These are phyloP conservation scores for Penicillium sp. DNA, from an alignment of 2,329 filamentous ascomycete genomes.

Conservation along the genomic window DNA sequence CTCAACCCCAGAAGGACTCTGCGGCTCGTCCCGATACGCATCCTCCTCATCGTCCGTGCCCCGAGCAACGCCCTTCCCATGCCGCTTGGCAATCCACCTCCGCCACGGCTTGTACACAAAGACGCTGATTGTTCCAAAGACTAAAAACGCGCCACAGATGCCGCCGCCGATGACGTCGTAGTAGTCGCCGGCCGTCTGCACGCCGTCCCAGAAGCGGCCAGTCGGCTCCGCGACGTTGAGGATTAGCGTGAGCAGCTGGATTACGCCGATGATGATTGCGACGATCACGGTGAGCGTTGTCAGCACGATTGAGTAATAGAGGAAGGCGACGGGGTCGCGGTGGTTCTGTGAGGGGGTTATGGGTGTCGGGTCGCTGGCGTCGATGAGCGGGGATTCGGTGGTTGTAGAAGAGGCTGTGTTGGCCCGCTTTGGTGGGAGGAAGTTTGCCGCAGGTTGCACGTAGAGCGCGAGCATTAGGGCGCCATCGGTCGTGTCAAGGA, in stretches of 20 bases:
- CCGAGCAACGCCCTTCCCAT: slow-evolving; percentile 25
- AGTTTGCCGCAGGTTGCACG: slow-evolving; percentile 59
- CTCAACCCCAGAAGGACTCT: background rate
- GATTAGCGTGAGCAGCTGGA: slow-evolving; percentile 81
- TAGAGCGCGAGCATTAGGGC: slow-evolving; percentile 96
- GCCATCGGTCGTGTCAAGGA: slow-evolving; percentile 89
- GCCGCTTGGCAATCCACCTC: slow-evolving; percentile 55
- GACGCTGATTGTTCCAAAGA: slow-evolving; percentile 76
- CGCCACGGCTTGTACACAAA: slow-evolving; percentile 82
- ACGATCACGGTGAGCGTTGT: slow-evolving; percentile 83
- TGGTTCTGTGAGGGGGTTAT: slow-evolving; percentile 47
- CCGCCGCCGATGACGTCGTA: slow-evolving; percentile 85
- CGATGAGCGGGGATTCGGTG: slow-evolving; percentile 24
- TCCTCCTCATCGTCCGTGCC: slow-evolving; percentile 30
- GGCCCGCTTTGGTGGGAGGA: slow-evolving; percentile 38
- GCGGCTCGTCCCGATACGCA: slow-evolving; percentile 22
- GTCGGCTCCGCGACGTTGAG: slow-evolving; percentile 74
- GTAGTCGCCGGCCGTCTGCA: slow-evolving; percentile 74
- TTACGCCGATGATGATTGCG: slow-evolving; percentile 80
- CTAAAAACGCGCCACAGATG: slow-evolving; percentile 83
- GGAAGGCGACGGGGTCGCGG: slow-evolving; percentile 83
- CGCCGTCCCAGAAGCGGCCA: slow-evolving; percentile 89
- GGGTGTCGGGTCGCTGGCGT: slow-evolving; percentile 21
- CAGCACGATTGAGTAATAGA: slow-evolving; percentile 91
- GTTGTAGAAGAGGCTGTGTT: slow-evolving; percentile 15